Percentiles rank a stretch among this genome's conserved stretches.
These are phyloP conservation scores for Friedmanniomyces endolithicus DNA, from an alignment of 495 filamentous ascomycete species.

Conservation along the genomic window DNA sequence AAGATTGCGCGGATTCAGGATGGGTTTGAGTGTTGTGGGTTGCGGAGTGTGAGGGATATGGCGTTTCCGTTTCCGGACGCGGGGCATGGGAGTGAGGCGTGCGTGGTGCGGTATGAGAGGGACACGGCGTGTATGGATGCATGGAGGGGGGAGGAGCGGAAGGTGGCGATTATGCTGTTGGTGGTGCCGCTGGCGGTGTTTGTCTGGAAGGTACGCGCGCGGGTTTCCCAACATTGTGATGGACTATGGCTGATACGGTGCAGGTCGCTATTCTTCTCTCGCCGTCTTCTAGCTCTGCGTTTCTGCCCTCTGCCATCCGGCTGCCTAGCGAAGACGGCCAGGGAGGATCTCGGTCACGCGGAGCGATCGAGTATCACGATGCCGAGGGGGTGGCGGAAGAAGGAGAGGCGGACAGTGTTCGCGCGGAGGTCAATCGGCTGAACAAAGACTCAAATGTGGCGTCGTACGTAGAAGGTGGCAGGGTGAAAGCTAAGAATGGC, in stretches of 20 bases:
- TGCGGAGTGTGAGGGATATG: conserved; percentile 41
- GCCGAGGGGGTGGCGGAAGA: conserved; percentile 1
- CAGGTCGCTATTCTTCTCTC: conserved; percentile 13
- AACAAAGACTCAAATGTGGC: conserved; percentile 19
- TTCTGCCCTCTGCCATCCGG: conserved; percentile 11
- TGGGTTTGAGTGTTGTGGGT: conserved; percentile 51
- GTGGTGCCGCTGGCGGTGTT: conserved; percentile 25
- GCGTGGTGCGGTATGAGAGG: conserved; percentile 19
- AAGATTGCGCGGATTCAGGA: conserved; percentile 52
- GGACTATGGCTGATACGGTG: background rate
- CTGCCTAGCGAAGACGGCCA: conserved; percentile 9
- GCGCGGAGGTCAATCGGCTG: conserved; percentile 4
- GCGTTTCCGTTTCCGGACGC: conserved; percentile 43
- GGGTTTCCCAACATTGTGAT: background rate
- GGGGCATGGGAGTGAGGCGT: conserved; percentile 16
- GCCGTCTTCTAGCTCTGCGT: conserved; percentile 10
- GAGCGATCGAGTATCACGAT: conserved; percentile 13
- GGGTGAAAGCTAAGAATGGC: conserved; percentile 4
- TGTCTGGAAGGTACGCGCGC: conserved; percentile 24
- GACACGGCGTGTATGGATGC: conserved; percentile 5
- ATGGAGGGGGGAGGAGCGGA: conserved; percentile 27
- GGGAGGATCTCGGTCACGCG: background rate
- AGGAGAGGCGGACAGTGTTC: conserved; percentile 9
- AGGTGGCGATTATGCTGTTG: conserved; percentile 27
- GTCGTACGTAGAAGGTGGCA: conserved; percentile 6